Evolutionary conservation across 2,329 filamentous ascomycete species (phyloP).

Genomic region (Nannizziopsis barbatae): DNA sequence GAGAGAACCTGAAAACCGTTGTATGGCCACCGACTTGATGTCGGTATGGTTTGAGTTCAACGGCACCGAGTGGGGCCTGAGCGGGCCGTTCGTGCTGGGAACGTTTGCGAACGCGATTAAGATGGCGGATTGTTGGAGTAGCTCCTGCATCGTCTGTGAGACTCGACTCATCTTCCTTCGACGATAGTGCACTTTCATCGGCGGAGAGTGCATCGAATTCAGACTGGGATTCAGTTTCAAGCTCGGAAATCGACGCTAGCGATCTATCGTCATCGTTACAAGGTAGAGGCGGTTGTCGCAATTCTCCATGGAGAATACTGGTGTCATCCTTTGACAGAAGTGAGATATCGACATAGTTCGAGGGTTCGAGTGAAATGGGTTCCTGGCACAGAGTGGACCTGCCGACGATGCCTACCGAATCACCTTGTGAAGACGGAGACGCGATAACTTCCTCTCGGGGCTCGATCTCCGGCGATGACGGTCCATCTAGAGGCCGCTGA

Average conservation of each 20-base stretch:
- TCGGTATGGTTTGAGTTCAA: slow-evolving; percentile 91
- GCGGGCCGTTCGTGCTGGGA: slow-evolving; percentile 20
- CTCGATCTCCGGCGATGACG: slow-evolving; percentile 2
- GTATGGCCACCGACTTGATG: slow-evolving; percentile 97
- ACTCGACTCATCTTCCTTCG: slow-evolving; percentile 42
- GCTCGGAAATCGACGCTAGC: slow-evolving; percentile 29
- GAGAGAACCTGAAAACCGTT: slow-evolving; percentile 89
- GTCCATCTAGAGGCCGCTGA: slow-evolving; percentile 40
- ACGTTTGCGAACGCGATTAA: slow-evolving; percentile 21
- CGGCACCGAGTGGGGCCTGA: slow-evolving; percentile 63
- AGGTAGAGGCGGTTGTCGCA: slow-evolving; percentile 34
- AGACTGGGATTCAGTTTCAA: slow-evolving; percentile 30
- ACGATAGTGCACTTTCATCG: slow-evolving; percentile 34
- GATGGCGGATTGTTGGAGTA: slow-evolving; percentile 38
- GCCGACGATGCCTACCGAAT: slow-evolving; percentile 8
- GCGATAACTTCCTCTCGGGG: neutral
- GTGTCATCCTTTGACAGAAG: slow-evolving; percentile 50
- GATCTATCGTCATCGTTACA: slow-evolving; percentile 24
- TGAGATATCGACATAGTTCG: slow-evolving; percentile 51
- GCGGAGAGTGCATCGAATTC: slow-evolving; percentile 36
- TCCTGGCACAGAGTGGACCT: slow-evolving; percentile 4
- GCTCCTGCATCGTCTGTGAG: slow-evolving; percentile 44
- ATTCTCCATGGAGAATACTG: slow-evolving; percentile 50
- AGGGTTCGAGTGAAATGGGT: neutral
- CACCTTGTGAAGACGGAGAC: slow-evolving; percentile 10